Conservation (phyloP, 345 rosid genomes). For the Salix arbutifolia region DNA sequence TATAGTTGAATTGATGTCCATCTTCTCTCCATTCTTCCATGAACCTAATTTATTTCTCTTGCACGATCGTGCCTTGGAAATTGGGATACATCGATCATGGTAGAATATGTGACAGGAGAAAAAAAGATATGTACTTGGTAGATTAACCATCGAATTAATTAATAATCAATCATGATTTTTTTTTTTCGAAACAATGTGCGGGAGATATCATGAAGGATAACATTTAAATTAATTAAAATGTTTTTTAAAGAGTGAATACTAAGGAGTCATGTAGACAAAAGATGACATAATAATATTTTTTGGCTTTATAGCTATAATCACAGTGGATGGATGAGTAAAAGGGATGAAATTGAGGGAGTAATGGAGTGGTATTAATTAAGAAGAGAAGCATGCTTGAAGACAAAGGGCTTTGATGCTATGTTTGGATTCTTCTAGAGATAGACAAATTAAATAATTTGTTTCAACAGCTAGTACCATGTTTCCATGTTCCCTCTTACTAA, state of each 20-base stretch:
- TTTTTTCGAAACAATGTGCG: background rate
- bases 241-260: background rate
- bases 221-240: too few species aligned
- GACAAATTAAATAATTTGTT: background rate
- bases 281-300: background rate
- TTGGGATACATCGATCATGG: background rate
- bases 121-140: too few species aligned
- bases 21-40: background rate
- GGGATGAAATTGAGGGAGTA: slow-evolving; percentile 13
- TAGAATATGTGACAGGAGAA: too few species aligned
- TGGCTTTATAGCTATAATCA: background rate
- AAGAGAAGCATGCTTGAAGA: slow-evolving; percentile 21
- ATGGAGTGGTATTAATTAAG: background rate
- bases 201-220: too few species aligned
- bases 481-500: background rate
- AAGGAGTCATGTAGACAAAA: background rate
- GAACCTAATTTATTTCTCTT: background rate
- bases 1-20: too few species aligned
- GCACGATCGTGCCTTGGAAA: background rate
- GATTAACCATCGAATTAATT: background rate
- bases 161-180: background rate
- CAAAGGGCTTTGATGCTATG: slow-evolving; percentile 16
- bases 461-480: background rate
- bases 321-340: background rate
- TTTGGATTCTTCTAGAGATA: slow-evolving; percentile 1